These are phyloP conservation scores for Paecilomyces sp. DNA, from an alignment of 2,329 filamentous ascomycete species.

Conservation along the genomic window DNA sequence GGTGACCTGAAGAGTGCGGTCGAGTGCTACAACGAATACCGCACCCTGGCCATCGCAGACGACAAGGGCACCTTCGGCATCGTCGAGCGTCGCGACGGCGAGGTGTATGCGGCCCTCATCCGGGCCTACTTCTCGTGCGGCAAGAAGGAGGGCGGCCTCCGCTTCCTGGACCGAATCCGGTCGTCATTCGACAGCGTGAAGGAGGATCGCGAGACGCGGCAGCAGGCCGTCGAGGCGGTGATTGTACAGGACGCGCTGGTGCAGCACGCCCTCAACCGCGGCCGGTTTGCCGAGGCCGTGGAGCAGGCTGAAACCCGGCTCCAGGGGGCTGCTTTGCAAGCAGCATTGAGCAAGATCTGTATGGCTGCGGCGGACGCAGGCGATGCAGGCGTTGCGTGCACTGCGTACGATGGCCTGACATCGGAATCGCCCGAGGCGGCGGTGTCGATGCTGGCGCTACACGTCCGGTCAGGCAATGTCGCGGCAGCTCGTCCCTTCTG, in stretches of 20 bases:
- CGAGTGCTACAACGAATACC: conserved; percentile 94
- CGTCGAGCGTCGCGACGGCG: conserved; percentile 66
- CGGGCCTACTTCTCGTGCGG: conserved; percentile 79
- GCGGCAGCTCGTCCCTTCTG: conserved; percentile 72
- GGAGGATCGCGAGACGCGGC: conserved; percentile 49
- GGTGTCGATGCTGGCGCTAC: conserved; percentile 78
- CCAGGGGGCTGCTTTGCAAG: conserved; percentile 52
- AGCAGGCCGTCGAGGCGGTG: conserved; percentile 60
- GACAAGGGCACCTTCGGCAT: conserved; percentile 65
- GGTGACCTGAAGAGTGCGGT: conserved; percentile 83
- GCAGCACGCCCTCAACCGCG: conserved; percentile 64
- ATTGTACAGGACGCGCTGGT: conserved; percentile 71
- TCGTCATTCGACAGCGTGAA: conserved; percentile 43
- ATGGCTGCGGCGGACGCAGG: conserved; percentile 73
- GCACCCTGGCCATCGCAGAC: conserved; percentile 74
- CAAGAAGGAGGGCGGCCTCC: conserved; percentile 71
- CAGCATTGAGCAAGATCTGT: conserved; percentile 66
- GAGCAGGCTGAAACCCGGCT: conserved; percentile 57
- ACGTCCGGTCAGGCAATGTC: conserved; percentile 75
- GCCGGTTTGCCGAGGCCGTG: conserved; percentile 66
- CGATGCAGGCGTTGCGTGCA: conserved; percentile 59
- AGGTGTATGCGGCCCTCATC: conserved; percentile 87
- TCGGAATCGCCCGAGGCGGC: conserved; percentile 49
- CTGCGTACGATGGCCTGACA: conserved; percentile 57
- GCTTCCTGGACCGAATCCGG: conserved; percentile 77